These are phyloP conservation scores for Podospora pseudocomata DNA, from an alignment of 495 filamentous ascomycete species.

Conservation along the genomic window DNA sequence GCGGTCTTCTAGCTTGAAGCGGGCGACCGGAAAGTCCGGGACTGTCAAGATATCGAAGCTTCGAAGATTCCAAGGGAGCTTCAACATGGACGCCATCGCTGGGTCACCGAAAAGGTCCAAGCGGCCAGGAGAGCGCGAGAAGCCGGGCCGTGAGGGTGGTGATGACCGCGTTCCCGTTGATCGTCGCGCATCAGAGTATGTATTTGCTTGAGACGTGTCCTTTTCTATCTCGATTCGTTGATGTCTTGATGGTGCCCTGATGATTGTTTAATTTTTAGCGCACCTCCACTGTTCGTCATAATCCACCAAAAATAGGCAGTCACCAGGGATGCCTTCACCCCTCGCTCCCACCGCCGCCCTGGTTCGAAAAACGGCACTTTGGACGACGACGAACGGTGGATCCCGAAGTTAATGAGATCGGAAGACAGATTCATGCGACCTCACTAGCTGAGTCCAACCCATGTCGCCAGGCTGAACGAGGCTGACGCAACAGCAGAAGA, in stretches of 20 bases:
- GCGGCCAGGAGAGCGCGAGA: neutral
- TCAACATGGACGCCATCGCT: constrained; percentile 1
- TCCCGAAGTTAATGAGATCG: neutral
- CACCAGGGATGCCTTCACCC: neutral
- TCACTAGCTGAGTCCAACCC: neutral
- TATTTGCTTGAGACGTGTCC: too few species aligned
- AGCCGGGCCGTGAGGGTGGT: neutral
- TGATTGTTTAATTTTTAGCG: neutral
- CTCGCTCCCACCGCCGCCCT: neutral
- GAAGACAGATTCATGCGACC: constrained; percentile 3
- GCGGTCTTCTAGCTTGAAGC: constrained; percentile 38
- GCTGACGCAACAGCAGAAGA: neutral
- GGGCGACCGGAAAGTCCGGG: constrained; percentile 2
- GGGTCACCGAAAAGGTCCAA: neutral
- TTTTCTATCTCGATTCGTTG: too few species aligned
- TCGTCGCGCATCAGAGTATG: too few species aligned
- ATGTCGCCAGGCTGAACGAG: neutral
- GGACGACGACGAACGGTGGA: constrained; percentile 4
- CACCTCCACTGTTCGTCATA: constrained; percentile 4
- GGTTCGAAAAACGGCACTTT: constrained; percentile 2
- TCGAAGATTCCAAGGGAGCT: constrained; percentile 3
- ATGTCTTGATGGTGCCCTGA: too few species aligned
- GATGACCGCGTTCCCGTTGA: too few species aligned
- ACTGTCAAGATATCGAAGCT: constrained; percentile 3
- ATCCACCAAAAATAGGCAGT: constrained; percentile 8